Conservation (phyloP, 371 early-diverging fungal species). For the Saksenaea vasiformis region DNA sequence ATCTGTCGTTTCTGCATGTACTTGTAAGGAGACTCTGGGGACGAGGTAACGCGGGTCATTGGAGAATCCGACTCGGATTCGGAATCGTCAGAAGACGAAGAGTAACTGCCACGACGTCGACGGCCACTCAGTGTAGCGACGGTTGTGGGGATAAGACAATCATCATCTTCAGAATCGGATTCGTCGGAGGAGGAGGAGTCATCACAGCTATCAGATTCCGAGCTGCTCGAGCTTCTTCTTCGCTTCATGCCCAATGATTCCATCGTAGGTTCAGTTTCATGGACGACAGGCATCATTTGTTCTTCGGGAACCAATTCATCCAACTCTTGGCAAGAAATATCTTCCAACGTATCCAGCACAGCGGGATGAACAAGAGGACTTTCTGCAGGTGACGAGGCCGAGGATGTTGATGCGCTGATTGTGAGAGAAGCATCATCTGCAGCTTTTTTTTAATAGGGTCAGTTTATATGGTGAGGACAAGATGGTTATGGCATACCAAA, state of each 20-base stretch:
- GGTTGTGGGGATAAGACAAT: constrained; percentile 36
- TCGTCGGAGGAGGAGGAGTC: constrained; percentile 18
- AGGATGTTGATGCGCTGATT: constrained; percentile 26
- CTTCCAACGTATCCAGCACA: background rate
- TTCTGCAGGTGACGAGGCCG: constrained; percentile 23
- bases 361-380: constrained; percentile 5
- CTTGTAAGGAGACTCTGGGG: constrained; percentile 19
- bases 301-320: constrained; percentile 11
- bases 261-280: background rate
- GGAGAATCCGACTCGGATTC: constrained; percentile 39
- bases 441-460: constrained; percentile 5
- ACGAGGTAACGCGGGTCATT: constrained; percentile 18
- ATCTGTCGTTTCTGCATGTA: constrained; percentile 52
- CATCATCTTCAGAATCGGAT: constrained; percentile 17
- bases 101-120: constrained; percentile 22
- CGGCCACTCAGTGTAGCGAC: constrained; percentile 41
- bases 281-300: background rate
- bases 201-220: constrained; percentile 18
- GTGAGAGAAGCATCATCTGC: constrained; percentile 23
- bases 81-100: constrained; percentile 32
- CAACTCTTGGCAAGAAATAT: background rate
- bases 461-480: background rate
- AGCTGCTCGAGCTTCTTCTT: constrained; percentile 27
- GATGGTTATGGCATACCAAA: constrained; percentile 32
- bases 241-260: constrained; percentile 18